A percentile compares a stretch with the other conserved stretches of the same genome.
phyloP scores from a whole-genome alignment of 1,284 basidiomycete species.

The Austroboletus niveus region DNA sequence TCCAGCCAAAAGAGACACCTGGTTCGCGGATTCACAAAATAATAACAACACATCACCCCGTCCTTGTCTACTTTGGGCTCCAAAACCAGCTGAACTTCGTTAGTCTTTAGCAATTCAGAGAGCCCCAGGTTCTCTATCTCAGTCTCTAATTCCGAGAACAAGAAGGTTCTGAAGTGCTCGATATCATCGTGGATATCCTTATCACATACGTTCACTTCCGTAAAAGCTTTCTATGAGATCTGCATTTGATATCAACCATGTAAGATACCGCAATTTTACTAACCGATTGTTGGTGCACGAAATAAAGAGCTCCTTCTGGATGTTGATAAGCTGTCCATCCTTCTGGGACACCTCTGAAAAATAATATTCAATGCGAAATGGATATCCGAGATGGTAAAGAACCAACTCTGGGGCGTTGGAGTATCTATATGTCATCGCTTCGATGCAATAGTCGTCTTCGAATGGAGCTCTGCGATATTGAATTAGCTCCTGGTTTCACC shows the following conservation, averaged over 20 bases:
- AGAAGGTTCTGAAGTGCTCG: conserved; percentile 18
- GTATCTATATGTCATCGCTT: conserved; percentile 18
- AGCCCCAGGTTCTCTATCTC: conserved; percentile 6
- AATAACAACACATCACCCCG: conserved; percentile 27
- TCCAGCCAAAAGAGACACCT: conserved; percentile 33
- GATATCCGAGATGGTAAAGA: neutral
- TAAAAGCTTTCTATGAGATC: conserved; percentile 29
- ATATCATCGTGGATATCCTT: conserved; percentile 19
- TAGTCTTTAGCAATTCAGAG: conserved; percentile 5
- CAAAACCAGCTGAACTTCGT: conserved; percentile 30
- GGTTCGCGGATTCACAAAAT: conserved; percentile 12
- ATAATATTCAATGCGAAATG: neutral
- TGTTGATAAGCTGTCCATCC: too few species aligned
- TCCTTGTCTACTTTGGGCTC: conserved; percentile 17
- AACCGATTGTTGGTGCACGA: conserved; percentile 15
- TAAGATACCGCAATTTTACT: conserved; percentile 8
- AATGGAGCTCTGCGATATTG: conserved; percentile 5
- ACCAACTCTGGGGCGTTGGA: conserved; percentile 16
- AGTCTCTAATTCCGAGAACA: conserved; percentile 11
- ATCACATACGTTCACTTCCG: conserved; percentile 27
- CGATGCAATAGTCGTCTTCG: conserved; percentile 8
- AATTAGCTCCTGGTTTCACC: conserved; percentile 2
- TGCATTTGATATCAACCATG: neutral
- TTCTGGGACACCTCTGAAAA: conserved; percentile 14
- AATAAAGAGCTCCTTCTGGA: too few species aligned